phyloP scores from a whole-genome alignment of 495 filamentous ascomycete genomes.

The Aspergillus ellipticus region DNA sequence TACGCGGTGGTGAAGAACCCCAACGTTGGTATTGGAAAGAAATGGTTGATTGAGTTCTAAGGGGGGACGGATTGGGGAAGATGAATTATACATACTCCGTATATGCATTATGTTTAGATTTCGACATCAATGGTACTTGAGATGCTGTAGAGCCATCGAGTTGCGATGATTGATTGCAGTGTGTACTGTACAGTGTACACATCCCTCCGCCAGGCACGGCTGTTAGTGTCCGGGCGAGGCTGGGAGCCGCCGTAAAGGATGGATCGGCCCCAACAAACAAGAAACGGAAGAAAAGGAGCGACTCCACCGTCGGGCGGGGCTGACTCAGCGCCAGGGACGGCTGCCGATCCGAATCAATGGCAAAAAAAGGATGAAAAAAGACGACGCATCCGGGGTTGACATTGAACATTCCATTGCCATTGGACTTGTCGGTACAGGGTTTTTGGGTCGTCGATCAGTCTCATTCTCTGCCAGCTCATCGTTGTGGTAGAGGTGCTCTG shows the following conservation, averaged over 20 bases:
- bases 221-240: too few relatives aligned
- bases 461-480: background rate
- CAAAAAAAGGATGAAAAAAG: constrained; percentile 10
- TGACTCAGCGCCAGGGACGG: constrained; percentile 19
- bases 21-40: constrained; percentile 67
- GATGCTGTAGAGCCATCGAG: background rate
- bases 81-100: constrained; percentile 11
- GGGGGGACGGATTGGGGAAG: background rate
- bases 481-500: too few relatives aligned
- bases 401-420: background rate
- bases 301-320: background rate
- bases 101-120: background rate
- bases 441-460: background rate
- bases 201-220: too few relatives aligned
- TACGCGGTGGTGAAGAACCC: constrained; percentile 83
- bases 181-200: too few relatives aligned
- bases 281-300: too few relatives aligned
- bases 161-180: too few relatives aligned
- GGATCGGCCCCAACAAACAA: background rate
- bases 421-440: background rate
- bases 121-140: background rate
- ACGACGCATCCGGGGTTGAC: constrained; percentile 7
- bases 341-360: background rate
- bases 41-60: constrained; percentile 76
- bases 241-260: too few relatives aligned